phyloP scores from a whole-genome alignment of 2,329 filamentous ascomycete species.

The Verticillium nonalfalfae region DNA sequence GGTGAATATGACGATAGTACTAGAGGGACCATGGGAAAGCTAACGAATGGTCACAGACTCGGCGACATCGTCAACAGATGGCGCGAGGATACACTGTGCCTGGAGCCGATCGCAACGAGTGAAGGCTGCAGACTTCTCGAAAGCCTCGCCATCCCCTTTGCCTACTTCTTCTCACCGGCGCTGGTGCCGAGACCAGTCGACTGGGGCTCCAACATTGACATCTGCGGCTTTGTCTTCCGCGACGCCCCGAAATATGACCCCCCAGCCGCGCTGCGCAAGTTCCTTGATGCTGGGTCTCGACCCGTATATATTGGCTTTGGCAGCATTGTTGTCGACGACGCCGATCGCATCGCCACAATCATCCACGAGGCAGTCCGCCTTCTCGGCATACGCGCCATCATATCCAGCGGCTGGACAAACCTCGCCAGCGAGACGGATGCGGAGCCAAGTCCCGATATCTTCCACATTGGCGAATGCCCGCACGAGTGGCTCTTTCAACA shows the following conservation, averaged over 20 bases:
- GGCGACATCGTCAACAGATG: slow-evolving; percentile 85
- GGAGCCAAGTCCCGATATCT: slow-evolving; percentile 4
- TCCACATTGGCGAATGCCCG: slow-evolving; percentile 8
- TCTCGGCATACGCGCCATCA: slow-evolving; percentile 7
- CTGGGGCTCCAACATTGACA: slow-evolving; percentile 53
- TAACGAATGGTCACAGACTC: slow-evolving; percentile 23
- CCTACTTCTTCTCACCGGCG: slow-evolving; percentile 71
- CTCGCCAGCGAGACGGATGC: slow-evolving; percentile 4
- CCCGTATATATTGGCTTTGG: slow-evolving; percentile 17
- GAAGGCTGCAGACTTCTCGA: slow-evolving; percentile 68
- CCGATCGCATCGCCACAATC: slow-evolving; percentile 5
- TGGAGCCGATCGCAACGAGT: slow-evolving; percentile 63
- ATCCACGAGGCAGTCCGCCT: slow-evolving; percentile 6
- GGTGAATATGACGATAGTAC: slow-evolving; percentile 21
- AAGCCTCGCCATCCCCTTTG: slow-evolving; percentile 62
- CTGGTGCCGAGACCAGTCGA: slow-evolving; percentile 60
- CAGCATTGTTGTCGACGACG: slow-evolving; percentile 4
- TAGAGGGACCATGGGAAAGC: background rate
- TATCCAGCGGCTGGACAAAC: slow-evolving; percentile 8
- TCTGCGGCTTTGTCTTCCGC: slow-evolving; percentile 63
- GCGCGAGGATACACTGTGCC: slow-evolving; percentile 55
- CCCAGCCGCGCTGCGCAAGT: slow-evolving; percentile 43
- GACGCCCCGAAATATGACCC: slow-evolving; percentile 49
- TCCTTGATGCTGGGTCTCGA: slow-evolving; percentile 48
- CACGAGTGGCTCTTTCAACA: slow-evolving; percentile 11